phyloP scores from a whole-genome alignment of 108 stramenopile genomes.

The Conticribra guillardii region DNA sequence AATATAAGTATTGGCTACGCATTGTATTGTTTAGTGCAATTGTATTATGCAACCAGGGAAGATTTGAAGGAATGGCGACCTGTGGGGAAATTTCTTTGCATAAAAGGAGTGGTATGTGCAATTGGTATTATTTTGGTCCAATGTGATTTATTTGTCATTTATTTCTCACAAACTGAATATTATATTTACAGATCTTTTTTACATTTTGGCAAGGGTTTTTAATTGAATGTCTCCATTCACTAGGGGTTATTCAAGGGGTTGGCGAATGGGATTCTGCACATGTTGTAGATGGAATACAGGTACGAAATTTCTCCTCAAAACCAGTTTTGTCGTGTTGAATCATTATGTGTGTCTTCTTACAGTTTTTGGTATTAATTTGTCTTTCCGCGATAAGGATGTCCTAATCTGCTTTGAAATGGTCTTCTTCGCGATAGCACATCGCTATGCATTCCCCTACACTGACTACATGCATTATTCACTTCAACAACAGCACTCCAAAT shows the following conservation, averaged over 20 bases:
- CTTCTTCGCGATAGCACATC: slow-evolving; percentile 53
- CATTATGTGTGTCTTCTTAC: too few species aligned
- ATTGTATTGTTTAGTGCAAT: slow-evolving; percentile 59
- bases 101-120: slow-evolving; percentile 55
- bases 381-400: slow-evolving; percentile 26
- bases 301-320: not conserved
- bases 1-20: slow-evolving; percentile 60
- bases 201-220: slow-evolving; percentile 68
- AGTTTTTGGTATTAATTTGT: slow-evolving; percentile 12
- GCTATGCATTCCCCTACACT: slow-evolving; percentile 58
- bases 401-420: slow-evolving; percentile 68
- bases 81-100: slow-evolving; percentile 66
- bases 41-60: slow-evolving; percentile 53
- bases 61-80: slow-evolving; percentile 62
- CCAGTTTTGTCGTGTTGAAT: not conserved
- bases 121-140: not conserved
- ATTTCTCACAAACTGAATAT: not conserved
- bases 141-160: not conserved
- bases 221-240: slow-evolving; percentile 25
- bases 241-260: slow-evolving; percentile 38
- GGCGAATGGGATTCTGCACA: slow-evolving; percentile 40
- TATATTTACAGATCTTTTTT: slow-evolving; percentile 40
- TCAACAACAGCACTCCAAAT: slow-evolving; percentile 13
- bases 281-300: slow-evolving; percentile 47
- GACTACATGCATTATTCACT: slow-evolving; percentile 51